phyloP scores from a whole-genome alignment of 306 rosid genomes.

The Argentina anserina region DNA sequence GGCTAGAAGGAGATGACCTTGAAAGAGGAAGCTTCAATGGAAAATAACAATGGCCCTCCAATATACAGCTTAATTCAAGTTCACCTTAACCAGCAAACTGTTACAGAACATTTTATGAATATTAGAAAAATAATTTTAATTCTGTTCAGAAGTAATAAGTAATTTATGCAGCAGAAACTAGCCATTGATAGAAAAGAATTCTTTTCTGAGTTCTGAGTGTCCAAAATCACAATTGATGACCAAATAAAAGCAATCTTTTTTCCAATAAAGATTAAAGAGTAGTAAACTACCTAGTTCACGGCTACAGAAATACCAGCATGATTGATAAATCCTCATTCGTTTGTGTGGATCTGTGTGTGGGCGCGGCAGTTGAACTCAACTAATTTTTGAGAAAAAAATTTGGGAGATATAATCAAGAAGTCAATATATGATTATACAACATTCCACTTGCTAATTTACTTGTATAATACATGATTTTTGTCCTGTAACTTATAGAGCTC shows the following conservation, averaged over 20 bases:
- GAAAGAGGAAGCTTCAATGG: neutral
- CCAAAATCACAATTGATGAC: neutral
- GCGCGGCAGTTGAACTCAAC: no score
- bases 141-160: no score
- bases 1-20: neutral
- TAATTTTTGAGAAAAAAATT: neutral
- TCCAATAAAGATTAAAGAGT: neutral
- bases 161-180: neutral
- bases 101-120: neutral
- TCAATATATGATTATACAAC: neutral
- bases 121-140: neutral
- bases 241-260: neutral
- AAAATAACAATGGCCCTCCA: neutral
- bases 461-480: neutral
- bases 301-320: neutral
- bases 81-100: conserved; percentile 36
- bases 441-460: neutral
- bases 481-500: neutral
- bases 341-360: neutral
- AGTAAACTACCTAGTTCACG: neutral
- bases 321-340: neutral
- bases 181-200: neutral
- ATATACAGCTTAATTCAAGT: conserved; percentile 8
- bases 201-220: neutral
- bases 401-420: neutral